Percentiles rank a stretch among this genome's conserved stretches.
phyloP scores from a whole-genome alignment of 2,329 filamentous ascomycete genomes.

The Xylariaceae sp. region DNA sequence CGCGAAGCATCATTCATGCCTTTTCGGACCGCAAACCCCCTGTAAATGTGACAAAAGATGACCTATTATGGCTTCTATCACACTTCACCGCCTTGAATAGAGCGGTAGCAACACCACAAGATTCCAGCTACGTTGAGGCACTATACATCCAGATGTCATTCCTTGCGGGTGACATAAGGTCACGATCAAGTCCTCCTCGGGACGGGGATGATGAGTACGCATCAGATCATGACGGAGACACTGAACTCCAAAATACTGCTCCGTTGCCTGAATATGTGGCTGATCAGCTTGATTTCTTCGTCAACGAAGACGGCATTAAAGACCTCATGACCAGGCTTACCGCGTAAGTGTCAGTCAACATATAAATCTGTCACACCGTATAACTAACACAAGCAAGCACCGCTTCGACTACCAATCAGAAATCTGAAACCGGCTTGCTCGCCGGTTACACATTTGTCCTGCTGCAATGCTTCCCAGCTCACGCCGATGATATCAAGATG shows the following conservation, averaged over 20 bases:
- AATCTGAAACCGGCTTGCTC: slow-evolving; percentile 61
- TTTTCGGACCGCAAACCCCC: slow-evolving; percentile 29
- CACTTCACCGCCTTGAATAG: slow-evolving; percentile 58
- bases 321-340: slow-evolving; percentile 47
- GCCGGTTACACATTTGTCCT: slow-evolving; percentile 84
- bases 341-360: slow-evolving; percentile 29
- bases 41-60: slow-evolving; percentile 32
- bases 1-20: slow-evolving; percentile 37
- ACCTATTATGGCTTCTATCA: slow-evolving; percentile 59
- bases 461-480: slow-evolving; percentile 74
- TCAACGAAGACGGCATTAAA: slow-evolving; percentile 70
- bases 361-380: background rate
- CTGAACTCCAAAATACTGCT: slow-evolving; percentile 28
- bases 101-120: slow-evolving; percentile 25
- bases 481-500: slow-evolving; percentile 88
- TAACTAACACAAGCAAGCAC: slow-evolving; percentile 28
- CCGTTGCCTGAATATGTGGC: slow-evolving; percentile 54
- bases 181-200: slow-evolving; percentile 31
- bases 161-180: slow-evolving; percentile 47
- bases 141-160: slow-evolving; percentile 50
- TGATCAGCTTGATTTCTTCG: slow-evolving; percentile 61
- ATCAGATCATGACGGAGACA: slow-evolving; percentile 40
- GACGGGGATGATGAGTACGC: slow-evolving; percentile 32
- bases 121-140: slow-evolving; percentile 41
- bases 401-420: slow-evolving; percentile 31